Conservation (phyloP, 2,329 filamentous ascomycete species). For the Dothistroma septosporum region DNA sequence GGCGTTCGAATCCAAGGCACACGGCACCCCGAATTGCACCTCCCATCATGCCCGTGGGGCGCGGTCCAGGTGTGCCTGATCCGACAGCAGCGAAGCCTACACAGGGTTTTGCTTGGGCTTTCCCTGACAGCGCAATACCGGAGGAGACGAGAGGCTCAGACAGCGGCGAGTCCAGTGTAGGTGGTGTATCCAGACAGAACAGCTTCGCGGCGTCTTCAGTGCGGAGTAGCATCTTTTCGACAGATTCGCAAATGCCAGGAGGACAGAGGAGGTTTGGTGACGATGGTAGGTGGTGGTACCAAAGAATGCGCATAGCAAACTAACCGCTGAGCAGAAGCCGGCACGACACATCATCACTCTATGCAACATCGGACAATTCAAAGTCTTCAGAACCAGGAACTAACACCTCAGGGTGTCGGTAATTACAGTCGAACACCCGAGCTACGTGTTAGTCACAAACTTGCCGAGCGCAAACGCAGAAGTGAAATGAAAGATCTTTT, state of each 20-base stretch:
- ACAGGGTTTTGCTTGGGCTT: constrained; percentile 80
- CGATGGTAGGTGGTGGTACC: constrained; percentile 46
- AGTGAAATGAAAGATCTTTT: constrained; percentile 89
- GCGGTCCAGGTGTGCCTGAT: constrained; percentile 61
- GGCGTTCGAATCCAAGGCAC: constrained; percentile 33
- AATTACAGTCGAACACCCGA: constrained; percentile 82
- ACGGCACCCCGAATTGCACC: constrained; percentile 62
- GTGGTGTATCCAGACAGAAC: constrained; percentile 63
- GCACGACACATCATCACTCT: constrained; percentile 65
- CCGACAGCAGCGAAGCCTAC: constrained; percentile 68
- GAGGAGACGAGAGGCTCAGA: constrained; percentile 47
- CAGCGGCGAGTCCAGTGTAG: constrained; percentile 46
- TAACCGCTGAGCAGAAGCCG: constrained; percentile 33
- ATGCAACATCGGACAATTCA: constrained; percentile 70
- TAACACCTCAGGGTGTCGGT: constrained; percentile 54
- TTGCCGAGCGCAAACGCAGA: constrained; percentile 75
- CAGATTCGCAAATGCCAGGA: constrained; percentile 65
- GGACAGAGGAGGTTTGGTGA: constrained; percentile 67
- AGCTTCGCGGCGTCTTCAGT: constrained; percentile 73
- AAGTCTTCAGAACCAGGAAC: constrained; percentile 59
- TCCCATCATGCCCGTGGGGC: constrained; percentile 65
- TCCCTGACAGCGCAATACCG: constrained; percentile 66
- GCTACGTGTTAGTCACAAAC: constrained; percentile 76
- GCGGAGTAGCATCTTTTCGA: constrained; percentile 73
- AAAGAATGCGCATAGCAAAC: background rate